Percentiles rank a stretch among this genome's conserved stretches.
Evolutionary conservation across 331 rosid species (phyloP).

Genomic region (Saraca asoca): DNA sequence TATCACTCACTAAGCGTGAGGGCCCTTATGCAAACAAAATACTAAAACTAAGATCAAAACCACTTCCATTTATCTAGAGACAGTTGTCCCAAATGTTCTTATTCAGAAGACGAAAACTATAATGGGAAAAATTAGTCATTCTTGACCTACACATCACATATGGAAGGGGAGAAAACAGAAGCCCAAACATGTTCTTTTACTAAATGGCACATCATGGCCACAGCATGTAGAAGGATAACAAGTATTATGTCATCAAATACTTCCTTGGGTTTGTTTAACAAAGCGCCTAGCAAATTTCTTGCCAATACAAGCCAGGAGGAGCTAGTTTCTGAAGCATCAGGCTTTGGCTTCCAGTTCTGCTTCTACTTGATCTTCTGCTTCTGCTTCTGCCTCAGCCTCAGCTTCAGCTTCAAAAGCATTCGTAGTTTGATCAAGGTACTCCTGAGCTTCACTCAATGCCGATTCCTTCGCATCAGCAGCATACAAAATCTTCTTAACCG

Average conservation of each 20-base stretch:
- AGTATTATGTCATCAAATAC: neutral
- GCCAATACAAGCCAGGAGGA: conserved; percentile 17
- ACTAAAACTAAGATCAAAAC: neutral
- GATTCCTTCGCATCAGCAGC: conserved; percentile 54
- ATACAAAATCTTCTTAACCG: conserved; percentile 52
- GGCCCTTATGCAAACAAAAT: too few relatives aligned
- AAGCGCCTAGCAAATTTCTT: conserved; percentile 22
- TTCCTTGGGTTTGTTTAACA: conserved; percentile 21
- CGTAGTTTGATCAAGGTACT: conserved; percentile 33
- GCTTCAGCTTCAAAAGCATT: conserved; percentile 13
- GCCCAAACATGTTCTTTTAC: conserved; percentile 29
- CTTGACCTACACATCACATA: conserved; percentile 34
- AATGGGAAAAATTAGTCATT: conserved; percentile 30
- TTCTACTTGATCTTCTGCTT: neutral
- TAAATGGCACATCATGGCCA: conserved; percentile 32
- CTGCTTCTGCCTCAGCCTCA: neutral
- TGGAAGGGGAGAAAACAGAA: conserved; percentile 30
- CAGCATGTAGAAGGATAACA: conserved; percentile 17
- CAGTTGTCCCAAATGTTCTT: conserved; percentile 6
- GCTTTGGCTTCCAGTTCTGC: neutral
- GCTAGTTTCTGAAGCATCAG: conserved; percentile 31
- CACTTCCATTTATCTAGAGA: conserved; percentile 27
- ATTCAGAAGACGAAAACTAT: neutral
- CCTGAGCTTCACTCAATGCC: conserved; percentile 54
- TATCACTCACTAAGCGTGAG: too few relatives aligned